Base-by-base conservation (phyloP, 768 basidiomycete species). In the Panus rudis region DNA sequence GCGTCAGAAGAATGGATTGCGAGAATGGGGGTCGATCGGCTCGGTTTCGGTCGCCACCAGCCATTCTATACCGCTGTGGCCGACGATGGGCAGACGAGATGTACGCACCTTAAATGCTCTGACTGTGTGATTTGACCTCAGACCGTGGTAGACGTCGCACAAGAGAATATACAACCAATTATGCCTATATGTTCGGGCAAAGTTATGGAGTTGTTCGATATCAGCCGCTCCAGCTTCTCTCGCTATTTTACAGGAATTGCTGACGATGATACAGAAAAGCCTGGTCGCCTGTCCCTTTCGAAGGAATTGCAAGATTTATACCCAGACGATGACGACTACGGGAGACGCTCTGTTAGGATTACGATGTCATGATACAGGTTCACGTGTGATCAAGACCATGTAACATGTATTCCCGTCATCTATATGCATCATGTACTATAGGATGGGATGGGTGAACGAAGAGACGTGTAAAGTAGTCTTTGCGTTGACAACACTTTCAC, bases 51-150 rank as follows among this genome's bases (percentile, higher is more conserved):
- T 16, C 56, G 65, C 19, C 47, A 68, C 33, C 76, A 78, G 43
- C 73, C 76, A 2, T 78, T 76, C 48, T 78, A 78, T 48, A 56
- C 60, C 23, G 53, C 65, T 26, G 46, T 69, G 31, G 52, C 62
- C 16, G 52, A 57, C 24, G 65, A 58, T 35, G 68, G 67, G 11
- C 55, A 65, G 1, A 44, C 54, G 30, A 54, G 63, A 52, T 73
- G 71, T 73, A 52, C 49, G 68, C 51, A 37, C 22, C 38, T 10
- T 30, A 28, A 10, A 37, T 17, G 39, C 33, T 33, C 26, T 10
- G 27, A 43, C 25, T 16, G 8, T 17, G 4, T 33, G 21, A 27
- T 45, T 39, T 38, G 31, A 42, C 40, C 43, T 41, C 33, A n/a
- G n/a, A 23, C 13, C 24, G 14, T 30, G 11, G 19, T 42, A 62